Base-by-base conservation (phyloP, 352 stramenopile genomes). In the Globisporangium ultimum region DNA sequence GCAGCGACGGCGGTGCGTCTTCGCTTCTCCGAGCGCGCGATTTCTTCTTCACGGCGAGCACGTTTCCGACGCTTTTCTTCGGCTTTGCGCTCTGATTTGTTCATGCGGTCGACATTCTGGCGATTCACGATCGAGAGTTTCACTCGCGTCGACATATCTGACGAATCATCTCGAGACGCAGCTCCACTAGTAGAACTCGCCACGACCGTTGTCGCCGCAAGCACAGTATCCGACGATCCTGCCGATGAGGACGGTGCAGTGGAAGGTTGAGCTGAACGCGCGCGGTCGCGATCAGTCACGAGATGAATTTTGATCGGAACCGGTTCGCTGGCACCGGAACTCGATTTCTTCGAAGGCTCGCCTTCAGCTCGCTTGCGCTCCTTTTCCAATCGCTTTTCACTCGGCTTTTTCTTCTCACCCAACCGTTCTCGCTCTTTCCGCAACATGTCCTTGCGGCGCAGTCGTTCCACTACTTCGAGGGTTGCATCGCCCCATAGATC, bases 41-140 rank as follows among this genome's bases (percentile, higher is more conserved):
- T 77, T 60, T 93, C 84, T 62, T 93, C 82, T 65, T 93, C 86
- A 2, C 81, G 78, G 8, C 81, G 69, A 11, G 64, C 67, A 18
- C 80, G 80, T 57, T 93, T 95, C 24, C 84, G 84, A 10, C 79
- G 72, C 60, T 91, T 91, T 59, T 95, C 84, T 69, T 95, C 86
- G 3, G 84, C 80, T 49, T 95, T 95, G 20, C 86, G 86, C 64
- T 93, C 84, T 46, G 79, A 84, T 36, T 95, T 95, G 62, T 84
- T 93, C 78, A 90, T 89, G 9, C 78, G 76, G 24, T 90, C 79
- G 57, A 89, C 64, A 38, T 77, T 88, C 10, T 70, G 67, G 48
- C 80, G 80, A 38, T 72, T 88, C 57, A 87, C 81, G n/a, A 90
- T 70, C 49, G 84, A 74, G 20, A 92, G 59, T 48, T 85, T 84